Base-by-base conservation (phyloP, 768 basidiomycete genomes). In the Leucocoprinus leucothites region DNA sequence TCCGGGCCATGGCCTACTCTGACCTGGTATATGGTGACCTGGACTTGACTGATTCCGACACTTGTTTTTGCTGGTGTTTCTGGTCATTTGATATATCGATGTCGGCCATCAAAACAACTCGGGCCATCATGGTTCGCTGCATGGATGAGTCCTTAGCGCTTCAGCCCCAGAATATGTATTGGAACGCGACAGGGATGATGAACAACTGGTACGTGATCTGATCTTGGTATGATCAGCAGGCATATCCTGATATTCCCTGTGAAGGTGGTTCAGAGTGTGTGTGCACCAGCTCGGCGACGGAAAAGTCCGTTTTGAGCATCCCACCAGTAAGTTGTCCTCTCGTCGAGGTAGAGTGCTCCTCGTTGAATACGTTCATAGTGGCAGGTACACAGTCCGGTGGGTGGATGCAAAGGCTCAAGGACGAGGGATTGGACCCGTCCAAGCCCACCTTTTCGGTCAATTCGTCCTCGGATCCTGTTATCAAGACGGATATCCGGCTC, bases 321-420 rank as follows among this genome's bases (percentile, higher is more conserved):
- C 84, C 0, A 81, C 83, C 1, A 67, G 67, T 66, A 53, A 47
- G 61, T 60, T 43, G 16, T 34, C 51, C 16, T 19, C 16, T 42
- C 16, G n/a, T 41, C 16, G 14, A 22, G 36, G 4, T 9, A 3
- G 8, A 6, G 7, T 44, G 40, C 18, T 14, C 13, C 16, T 41
- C 13, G 7, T 47, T 51, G 22, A 43, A 25, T 51, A 35, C 2
- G 16, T 51, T 16, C 38, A 18, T 25, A 63, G 67, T 75, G 61
- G 77, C 75, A 0, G 82, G 80, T 4, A 66, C 66, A 3, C 68
- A 69, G 36, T 56, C 72, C 18, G 77, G 78, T 4, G 82, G 84
- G 2, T 86, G 85, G 85, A 85, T 86, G 84, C 74, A 82, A 63
- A 71, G 82, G 11, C 63, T 82, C 57, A 81, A 82, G 65, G 64